phyloP scores from a whole-genome alignment of 352 stramenopile species.

The Globisporangium irregulare region DNA sequence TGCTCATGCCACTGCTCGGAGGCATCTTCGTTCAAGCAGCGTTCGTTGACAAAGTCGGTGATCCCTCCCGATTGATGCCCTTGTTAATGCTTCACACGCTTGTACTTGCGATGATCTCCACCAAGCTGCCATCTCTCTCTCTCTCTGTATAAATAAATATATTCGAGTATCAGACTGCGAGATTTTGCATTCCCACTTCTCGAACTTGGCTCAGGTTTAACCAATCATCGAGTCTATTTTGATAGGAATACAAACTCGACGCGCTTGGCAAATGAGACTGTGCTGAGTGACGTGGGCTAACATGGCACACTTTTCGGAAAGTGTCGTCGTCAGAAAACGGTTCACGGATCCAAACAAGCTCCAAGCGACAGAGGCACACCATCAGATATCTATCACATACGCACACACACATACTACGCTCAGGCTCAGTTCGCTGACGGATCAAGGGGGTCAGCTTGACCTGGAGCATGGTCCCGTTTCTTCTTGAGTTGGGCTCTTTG shows the following conservation, averaged over 20 bases:
- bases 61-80: no score
- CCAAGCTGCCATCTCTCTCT: not conserved
- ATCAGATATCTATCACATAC: not conserved
- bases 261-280: not conserved
- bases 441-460: constrained; percentile 3
- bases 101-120: not conserved
- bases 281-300: not conserved
- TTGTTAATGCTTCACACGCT: no score
- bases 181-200: not conserved
- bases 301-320: not conserved
- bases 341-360: no score
- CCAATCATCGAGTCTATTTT: constrained; percentile 10
- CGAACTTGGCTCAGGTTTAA: not conserved
- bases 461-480: not conserved
- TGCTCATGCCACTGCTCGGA: not conserved
- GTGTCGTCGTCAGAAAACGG: not conserved
- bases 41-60: not conserved
- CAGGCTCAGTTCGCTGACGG: not conserved
- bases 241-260: not conserved
- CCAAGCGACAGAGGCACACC: no score
- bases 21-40: not conserved
- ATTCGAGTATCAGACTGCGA: not conserved
- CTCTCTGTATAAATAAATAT: not conserved
- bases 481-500: not conserved
- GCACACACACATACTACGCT: not conserved